A percentile compares a stretch with the other conserved stretches of the same genome.
phyloP scores from a whole-genome alignment of 495 filamentous ascomycete species.

The Aspergillus sparsus region DNA sequence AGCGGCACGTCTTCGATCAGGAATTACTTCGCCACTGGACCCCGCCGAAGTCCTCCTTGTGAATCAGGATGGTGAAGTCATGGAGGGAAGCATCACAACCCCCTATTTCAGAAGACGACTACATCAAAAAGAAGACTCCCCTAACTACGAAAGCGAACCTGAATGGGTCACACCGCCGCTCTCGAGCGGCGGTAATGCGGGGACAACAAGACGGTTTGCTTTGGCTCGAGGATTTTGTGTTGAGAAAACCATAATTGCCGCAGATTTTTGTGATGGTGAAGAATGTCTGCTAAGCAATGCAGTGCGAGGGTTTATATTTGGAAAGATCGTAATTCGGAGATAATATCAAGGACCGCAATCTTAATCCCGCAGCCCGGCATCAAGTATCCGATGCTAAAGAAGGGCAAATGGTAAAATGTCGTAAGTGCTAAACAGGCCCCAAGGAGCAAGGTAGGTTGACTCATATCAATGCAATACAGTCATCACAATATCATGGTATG shows the following conservation, averaged over 20 bases:
- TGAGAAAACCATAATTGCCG: slow-evolving; percentile 57
- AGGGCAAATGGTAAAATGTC: too few relatives aligned
- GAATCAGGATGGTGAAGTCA: slow-evolving; percentile 65
- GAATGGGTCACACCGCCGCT: slow-evolving; percentile 47
- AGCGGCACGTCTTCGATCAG: slow-evolving; percentile 57
- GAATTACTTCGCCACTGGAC: slow-evolving; percentile 53
- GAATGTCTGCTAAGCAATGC: slow-evolving; percentile 84
- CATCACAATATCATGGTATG: too few relatives aligned
- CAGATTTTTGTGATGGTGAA: slow-evolving; percentile 68
- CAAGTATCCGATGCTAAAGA: too few relatives aligned
- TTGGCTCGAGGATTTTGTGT: slow-evolving; percentile 62
- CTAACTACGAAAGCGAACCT: background rate
- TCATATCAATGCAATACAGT: too few relatives aligned
- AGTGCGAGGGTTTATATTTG: slow-evolving; percentile 70
- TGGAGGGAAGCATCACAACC: slow-evolving; percentile 84
- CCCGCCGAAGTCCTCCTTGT: slow-evolving; percentile 73
- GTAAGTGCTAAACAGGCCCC: too few relatives aligned
- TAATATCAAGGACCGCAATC: background rate
- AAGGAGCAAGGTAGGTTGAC: too few relatives aligned
- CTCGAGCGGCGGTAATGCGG: slow-evolving; percentile 72
- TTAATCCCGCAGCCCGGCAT: too few relatives aligned
- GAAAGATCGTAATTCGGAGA: slow-evolving; percentile 35
- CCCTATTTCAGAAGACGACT: slow-evolving; percentile 69
- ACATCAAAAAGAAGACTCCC: background rate
- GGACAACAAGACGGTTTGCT: slow-evolving; percentile 81